A percentile compares a stretch with the other conserved stretches of the same genome.
Evolutionary conservation across 345 rosid genomes (phyloP).

Genomic region (Citropsis articulata): DNA sequence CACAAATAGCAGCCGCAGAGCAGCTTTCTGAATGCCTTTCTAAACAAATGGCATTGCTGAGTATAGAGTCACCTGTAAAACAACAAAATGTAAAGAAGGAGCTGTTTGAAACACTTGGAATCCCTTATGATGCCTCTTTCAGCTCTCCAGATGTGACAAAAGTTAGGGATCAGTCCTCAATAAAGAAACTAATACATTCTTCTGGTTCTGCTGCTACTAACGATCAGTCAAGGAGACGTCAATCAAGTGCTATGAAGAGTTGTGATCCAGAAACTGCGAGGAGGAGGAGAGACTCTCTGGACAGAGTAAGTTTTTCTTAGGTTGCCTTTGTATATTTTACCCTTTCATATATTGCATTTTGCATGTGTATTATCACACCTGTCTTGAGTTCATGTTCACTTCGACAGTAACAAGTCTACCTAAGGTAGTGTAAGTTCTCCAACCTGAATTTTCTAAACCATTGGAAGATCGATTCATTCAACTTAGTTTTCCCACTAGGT

Average conservation of each 20-base stretch:
- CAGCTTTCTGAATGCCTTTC: conserved; percentile 84
- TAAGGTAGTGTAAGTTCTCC: background rate
- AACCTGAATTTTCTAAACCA: background rate
- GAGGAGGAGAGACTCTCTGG: conserved; percentile 90
- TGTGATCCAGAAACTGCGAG: conserved; percentile 76
- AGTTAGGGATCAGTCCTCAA: conserved; percentile 36
- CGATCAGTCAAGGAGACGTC: conserved; percentile 55
- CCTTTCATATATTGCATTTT: background rate
- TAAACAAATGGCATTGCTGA: conserved; percentile 75
- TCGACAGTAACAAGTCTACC: background rate
- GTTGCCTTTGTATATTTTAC: conserved; percentile 6
- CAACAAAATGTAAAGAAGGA: conserved; percentile 67
- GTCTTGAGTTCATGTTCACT: conserved; percentile 4
- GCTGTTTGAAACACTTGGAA: conserved; percentile 83
- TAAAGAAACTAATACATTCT: conserved; percentile 41
- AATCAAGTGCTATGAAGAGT: conserved; percentile 54
- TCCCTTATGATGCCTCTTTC: conserved; percentile 75
- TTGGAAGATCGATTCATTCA: background rate
- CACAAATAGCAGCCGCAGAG: conserved; percentile 85
- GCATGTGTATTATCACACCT: background rate
- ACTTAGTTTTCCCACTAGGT: background rate
- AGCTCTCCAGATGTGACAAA: conserved; percentile 63
- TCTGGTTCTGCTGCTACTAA: conserved; percentile 53
- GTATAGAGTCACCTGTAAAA: conserved; percentile 65
- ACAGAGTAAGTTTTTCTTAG: conserved; percentile 45